These are phyloP conservation scores for Claviceps capensis DNA, from an alignment of 2,329 filamentous ascomycete genomes.

Conservation along the genomic window DNA sequence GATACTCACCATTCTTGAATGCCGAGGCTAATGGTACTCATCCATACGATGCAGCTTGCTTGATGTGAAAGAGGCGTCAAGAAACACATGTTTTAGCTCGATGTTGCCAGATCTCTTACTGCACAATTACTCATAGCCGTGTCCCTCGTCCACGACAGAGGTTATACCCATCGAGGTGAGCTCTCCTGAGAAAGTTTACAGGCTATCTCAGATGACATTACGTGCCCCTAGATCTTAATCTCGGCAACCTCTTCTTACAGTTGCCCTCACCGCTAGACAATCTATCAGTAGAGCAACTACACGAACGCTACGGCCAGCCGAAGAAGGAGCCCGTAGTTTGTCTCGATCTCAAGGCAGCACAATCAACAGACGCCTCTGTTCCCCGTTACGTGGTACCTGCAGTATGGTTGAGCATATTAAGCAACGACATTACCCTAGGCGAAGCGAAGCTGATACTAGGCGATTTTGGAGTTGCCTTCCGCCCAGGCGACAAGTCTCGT, in stretches of 20 bases:
- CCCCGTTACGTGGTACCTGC: conserved; percentile 3
- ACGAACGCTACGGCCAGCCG: conserved; percentile 13
- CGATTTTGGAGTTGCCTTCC: too few relatives aligned
- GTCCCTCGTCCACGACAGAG: conserved; percentile 7
- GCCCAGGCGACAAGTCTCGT: neutral
- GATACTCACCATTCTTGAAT: conserved; percentile 12
- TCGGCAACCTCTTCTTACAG: conserved; percentile 20
- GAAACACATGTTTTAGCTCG: conserved; percentile 4
- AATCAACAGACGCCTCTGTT: neutral
- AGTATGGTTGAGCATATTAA: neutral
- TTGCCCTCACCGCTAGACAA: conserved; percentile 10
- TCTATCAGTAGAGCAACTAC: conserved; percentile 13
- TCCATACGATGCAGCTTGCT: conserved; percentile 13
- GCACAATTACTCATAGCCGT: conserved; percentile 17
- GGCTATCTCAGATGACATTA: too few relatives aligned
- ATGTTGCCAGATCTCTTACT: too few relatives aligned
- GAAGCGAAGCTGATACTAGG: neutral
- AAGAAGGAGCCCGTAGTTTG: conserved; percentile 11
- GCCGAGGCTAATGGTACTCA: conserved; percentile 10
- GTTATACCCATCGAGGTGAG: conserved; percentile 10
- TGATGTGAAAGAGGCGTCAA: conserved; percentile 9
- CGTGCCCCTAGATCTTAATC: conserved; percentile 9
- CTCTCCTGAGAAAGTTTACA: too few relatives aligned
- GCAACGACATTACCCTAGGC: neutral
- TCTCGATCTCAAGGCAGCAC: conserved; percentile 8